Conservation (phyloP, 768 basidiomycete genomes). For the Amanita subjunquillea region DNA sequence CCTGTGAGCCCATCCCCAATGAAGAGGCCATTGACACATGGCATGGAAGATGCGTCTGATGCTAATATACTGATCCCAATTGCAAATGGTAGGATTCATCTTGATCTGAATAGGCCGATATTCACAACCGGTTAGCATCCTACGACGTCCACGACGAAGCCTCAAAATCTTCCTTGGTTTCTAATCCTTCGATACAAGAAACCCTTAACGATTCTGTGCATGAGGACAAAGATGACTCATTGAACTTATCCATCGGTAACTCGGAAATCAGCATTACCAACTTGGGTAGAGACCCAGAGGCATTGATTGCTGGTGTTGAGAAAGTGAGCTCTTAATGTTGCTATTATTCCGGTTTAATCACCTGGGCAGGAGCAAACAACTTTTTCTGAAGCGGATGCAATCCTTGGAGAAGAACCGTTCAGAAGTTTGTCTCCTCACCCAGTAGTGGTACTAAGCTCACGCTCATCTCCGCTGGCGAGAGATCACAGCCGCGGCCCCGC, state of each 20-base stretch:
- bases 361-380: background rate
- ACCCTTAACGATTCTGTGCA: slow-evolving; percentile 10
- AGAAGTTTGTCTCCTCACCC: background rate
- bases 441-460: background rate
- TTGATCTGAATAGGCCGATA: background rate
- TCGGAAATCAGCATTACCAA: slow-evolving; percentile 16
- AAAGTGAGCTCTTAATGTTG: background rate
- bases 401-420: background rate
- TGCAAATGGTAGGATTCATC: slow-evolving; percentile 11
- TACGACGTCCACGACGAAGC: background rate
- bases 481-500: slow-evolving; percentile 3
- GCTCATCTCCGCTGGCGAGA: slow-evolving; percentile 2
- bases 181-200: slow-evolving; percentile 16
- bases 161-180: background rate
- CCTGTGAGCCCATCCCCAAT: slow-evolving; percentile 28
- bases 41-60: background rate
- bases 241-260: slow-evolving; percentile 10
- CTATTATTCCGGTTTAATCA: background rate
- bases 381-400: background rate
- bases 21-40: slow-evolving; percentile 13
- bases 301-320: slow-evolving; percentile 1
- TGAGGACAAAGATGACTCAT: slow-evolving; percentile 15
- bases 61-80: slow-evolving; percentile 17
- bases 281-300: slow-evolving; percentile 6
- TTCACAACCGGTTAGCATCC: background rate